Evolutionary conservation across 768 basidiomycete genomes (phyloP).

Genomic region (Calocybe gangraenosa): DNA sequence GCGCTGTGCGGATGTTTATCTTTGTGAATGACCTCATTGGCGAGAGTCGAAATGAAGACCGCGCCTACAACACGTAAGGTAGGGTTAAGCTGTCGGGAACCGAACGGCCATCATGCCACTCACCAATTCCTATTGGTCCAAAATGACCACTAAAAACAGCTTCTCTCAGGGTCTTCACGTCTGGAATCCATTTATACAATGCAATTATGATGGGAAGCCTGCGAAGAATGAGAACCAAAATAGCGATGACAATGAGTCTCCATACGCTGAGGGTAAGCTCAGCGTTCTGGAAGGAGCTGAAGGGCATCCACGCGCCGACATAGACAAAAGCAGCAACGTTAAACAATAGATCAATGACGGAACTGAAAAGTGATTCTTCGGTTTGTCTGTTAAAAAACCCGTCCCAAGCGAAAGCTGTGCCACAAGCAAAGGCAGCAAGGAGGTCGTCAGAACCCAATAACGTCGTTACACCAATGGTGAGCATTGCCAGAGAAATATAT

Average conservation of each 20-base stretch:
- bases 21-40: constrained; percentile 52
- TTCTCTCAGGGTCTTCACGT: constrained; percentile 91
- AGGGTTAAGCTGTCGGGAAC: not conserved
- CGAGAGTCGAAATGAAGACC: constrained; percentile 88
- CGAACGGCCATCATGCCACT: constrained; percentile 15
- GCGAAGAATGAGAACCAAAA: constrained; percentile 78
- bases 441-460: constrained; percentile 92
- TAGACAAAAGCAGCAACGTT: constrained; percentile 95
- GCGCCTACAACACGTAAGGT: constrained; percentile 48
- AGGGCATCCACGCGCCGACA: constrained; percentile 98
- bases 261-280: constrained; percentile 71
- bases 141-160: constrained; percentile 96
- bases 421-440: constrained; percentile 91
- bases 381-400: constrained; percentile 92
- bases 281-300: constrained; percentile 67
- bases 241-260: constrained; percentile 79
- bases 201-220: constrained; percentile 82
- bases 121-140: constrained; percentile 80
- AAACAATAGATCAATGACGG: constrained; percentile 94
- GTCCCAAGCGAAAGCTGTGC: constrained; percentile 96
- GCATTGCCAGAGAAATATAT: constrained; percentile 77
- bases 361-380: constrained; percentile 92
- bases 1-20: constrained; percentile 39
- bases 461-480: constrained; percentile 80
- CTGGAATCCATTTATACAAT: constrained; percentile 90